Evolutionary conservation across 164 flowering plant species (phyloP).

Genomic region (Nymphaea thermarum): DNA sequence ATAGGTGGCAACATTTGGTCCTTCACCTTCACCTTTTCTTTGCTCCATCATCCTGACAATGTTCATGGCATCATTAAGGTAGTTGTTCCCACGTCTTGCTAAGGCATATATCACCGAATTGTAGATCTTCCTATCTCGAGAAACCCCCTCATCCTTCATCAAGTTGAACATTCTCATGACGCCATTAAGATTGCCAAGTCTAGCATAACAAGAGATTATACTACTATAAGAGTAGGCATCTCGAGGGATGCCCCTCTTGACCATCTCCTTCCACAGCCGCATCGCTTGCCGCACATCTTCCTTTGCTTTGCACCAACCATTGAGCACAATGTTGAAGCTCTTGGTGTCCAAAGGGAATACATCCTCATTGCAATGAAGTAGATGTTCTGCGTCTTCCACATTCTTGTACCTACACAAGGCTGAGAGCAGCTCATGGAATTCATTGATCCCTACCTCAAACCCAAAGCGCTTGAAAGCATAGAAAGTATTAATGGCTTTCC

Average conservation of each 20-base stretch:
- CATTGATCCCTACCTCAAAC: constrained; percentile 41
- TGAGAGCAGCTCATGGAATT: constrained; percentile 60
- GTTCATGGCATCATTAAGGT: constrained; percentile 45
- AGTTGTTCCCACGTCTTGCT: constrained; percentile 35
- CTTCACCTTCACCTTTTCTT: constrained; percentile 21
- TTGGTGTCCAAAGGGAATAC: constrained; percentile 50
- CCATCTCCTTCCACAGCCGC: constrained; percentile 75
- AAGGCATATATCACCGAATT: constrained; percentile 70
- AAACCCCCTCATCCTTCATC: constrained; percentile 50
- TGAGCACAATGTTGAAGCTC: constrained; percentile 74
- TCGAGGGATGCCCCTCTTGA: constrained; percentile 27
- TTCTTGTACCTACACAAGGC: constrained; percentile 83
- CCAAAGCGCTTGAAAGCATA: constrained; percentile 44
- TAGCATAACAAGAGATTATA: constrained; percentile 64
- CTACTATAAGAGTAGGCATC: constrained; percentile 66
- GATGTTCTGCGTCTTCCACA: constrained; percentile 77
- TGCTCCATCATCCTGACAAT: constrained; percentile 63
- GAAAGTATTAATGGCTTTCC: constrained; percentile 57
- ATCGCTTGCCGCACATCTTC: constrained; percentile 46
- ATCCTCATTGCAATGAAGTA: constrained; percentile 50
- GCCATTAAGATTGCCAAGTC: constrained; percentile 27
- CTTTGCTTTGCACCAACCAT: constrained; percentile 77
- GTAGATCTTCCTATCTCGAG: constrained; percentile 69
- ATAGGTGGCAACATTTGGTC: constrained; percentile 49
- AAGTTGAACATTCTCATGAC: constrained; percentile 42